Base-by-base conservation (phyloP, 2,329 filamentous ascomycete species). In the Parastagonospora nodorum region DNA sequence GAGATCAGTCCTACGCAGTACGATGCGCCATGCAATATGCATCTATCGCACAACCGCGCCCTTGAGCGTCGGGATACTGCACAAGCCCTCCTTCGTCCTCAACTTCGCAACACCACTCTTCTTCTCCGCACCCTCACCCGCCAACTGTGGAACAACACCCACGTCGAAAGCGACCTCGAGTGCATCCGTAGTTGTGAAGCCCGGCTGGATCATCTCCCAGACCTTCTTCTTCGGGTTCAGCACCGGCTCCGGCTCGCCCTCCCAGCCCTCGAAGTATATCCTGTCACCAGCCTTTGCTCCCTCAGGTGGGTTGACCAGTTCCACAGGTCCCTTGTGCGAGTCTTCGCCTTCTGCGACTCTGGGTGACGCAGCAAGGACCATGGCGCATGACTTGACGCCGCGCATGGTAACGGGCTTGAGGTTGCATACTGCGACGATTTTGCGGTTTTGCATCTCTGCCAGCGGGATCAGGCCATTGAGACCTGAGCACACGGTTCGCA, bases 161-260 rank as follows among this genome's bases (percentile, higher is more conserved):
- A 89, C 89, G 67, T 97, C 89, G 71, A 97, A 99, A 0, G 83
- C 92, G 31, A 96, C 93, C 76, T 92, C 89, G 44, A 93, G 80
- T 40, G 75, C 77, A 7, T 88, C 88, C 1, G 88, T 96, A 7
- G 93, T 99, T 28, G 90, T 96, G 78, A 97, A 97, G 0, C 93
- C 94, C 1, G 92, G 92, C 82, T 97, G 93, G 77, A 96, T 90
- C 8, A 84, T 90, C 82, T 99, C 94, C 92, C 93, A 97, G 55
- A 97, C 81, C 87, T 97, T 97, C 87, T 97, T 99, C 88, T 99
- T 99, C 51, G 94, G 94, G 82, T 97, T 99, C 50, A 99, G 83
- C 44, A 93, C 85, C 56, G 88, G 88, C 82, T 99, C 94, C 0
- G 94, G 92, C 80, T 96, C 89, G 52, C 91, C 92, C 74, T 90